Evolutionary conservation across 1,284 basidiomycete species (phyloP), one percentile per base, ranked within the genome.

Genomic region (Naganishia albida): DNA sequence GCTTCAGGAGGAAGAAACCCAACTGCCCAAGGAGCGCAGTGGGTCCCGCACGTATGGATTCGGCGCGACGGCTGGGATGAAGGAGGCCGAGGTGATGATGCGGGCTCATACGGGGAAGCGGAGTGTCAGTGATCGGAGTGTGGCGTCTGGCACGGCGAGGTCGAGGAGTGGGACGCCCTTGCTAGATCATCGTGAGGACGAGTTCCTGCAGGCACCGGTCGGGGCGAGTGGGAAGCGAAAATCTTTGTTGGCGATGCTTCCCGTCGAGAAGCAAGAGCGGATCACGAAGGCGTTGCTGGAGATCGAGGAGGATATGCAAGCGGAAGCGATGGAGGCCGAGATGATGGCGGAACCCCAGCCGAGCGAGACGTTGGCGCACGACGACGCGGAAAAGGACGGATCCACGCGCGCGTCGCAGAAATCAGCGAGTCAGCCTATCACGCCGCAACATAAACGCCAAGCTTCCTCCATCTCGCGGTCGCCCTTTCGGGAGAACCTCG

Each of bases 301-400:
- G 46, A 59, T 66, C 52, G 65, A 66, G 43, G 57, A 60, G 43
- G 65, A 66, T 28, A 13, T 66, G 28, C 25, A 50, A 10, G 46
- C 44, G 10, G 53, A 50, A 38, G 63, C 42, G 26, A 40, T 40
- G 40, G 48, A 57, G 20, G 38, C 48, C 23, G 50, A 18, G 2
- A 49, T 51, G 55, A 13, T 50, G 10, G n/a, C 43, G 57, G 38
- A 60, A 15, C 46, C 16, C 15, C 57, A 60, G 38, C 44, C 46
- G 20, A 50, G 46, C 57, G 57, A 60, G 28, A 60, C 46, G 4
- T 40, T 60, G 46, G 18, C 40, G 23, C 20, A 38, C 2, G 20
- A 40, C 7, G 38, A 20, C 10, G 42, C 57, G 1, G 43, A 40
- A n/a, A 20, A 13, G 13, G 39, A 20, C 20, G 23, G 8, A 0